Percentiles rank a stretch among this genome's conserved stretches.
These are phyloP conservation scores for Sporothrix phasma DNA, from an alignment of 2,329 filamentous ascomycete genomes.

Conservation along the genomic window DNA sequence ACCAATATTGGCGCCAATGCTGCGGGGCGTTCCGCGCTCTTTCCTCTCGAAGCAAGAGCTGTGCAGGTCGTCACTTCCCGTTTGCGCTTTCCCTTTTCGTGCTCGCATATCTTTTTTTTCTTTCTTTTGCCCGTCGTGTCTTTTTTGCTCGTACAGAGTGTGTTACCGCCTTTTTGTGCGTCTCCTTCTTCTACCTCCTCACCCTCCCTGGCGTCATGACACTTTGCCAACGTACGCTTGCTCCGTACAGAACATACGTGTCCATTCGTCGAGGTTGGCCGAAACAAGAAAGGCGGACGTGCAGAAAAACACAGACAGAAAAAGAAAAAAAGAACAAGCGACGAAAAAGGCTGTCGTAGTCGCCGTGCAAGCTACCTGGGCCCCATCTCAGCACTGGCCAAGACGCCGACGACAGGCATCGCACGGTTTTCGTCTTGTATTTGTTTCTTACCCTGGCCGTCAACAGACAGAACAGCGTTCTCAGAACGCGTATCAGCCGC, in stretches of 20 bases:
- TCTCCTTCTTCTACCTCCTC: background rate
- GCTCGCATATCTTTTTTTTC: background rate
- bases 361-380: background rate
- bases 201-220: background rate
- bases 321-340: background rate
- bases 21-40: background rate
- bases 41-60: background rate
- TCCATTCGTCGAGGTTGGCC: background rate
- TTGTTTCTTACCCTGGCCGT: background rate
- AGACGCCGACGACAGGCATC: background rate
- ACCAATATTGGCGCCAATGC: slow-evolving; percentile 5
- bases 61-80: background rate
- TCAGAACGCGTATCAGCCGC: background rate
- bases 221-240: slow-evolving; percentile 2
- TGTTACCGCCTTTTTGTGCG: background rate
- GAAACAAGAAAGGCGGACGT: background rate
- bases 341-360: background rate
- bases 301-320: background rate
- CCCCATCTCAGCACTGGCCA: background rate
- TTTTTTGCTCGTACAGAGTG: background rate
- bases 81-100: background rate
- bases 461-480: background rate
- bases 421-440: background rate
- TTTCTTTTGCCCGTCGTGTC: background rate
- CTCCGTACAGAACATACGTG: background rate